Evolutionary conservation across 106 monocot species (phyloP), one percentile per base, ranked within the genome.

Genomic region (Apostasia ramifera): DNA sequence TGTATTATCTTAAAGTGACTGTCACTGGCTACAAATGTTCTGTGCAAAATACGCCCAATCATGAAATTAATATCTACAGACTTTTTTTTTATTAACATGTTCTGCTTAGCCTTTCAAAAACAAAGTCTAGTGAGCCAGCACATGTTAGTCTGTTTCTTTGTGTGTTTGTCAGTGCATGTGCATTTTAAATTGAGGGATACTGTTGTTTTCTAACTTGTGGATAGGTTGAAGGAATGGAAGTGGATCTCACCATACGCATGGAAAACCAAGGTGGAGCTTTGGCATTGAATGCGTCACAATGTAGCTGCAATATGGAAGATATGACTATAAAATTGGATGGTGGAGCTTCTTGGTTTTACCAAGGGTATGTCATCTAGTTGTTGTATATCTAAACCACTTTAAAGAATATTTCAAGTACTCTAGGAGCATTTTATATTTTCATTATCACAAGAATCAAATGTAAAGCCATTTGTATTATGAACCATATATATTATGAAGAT

Each of bases 281-380:
- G 41, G 71, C 83, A 11, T 74, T 98, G 59, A 59, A 43, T 69
- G 67, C 78, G 48, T 66, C 56, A 49, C 79, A 98, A 77, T 79
- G 78, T 69, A 84, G 83, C 14, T 98, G 98, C 70, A 75, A 83
- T 68, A 73, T 98, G 79, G 51, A 90, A 63, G 82, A 90, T 64
- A 77, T 92, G 55, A 47, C 71, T 41, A 87, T 98, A 61, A 79
- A 63, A 45, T 74, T 98, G 69, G 74, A 87, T 66, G 98, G 98
- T 53, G 90, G 90, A 83, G 92, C 90, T 66, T 93, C 98, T 76
- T 98, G 98, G 98, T 85, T 98, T 69, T 98, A 98, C 79, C 89
- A 98, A 90, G 98, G 93, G 98, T 98, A 90, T 64, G 81, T 49
- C 8, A 65, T 65, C 48, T 65, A 15, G 65, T 65, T 10, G 48